Conservation (phyloP, 495 filamentous ascomycete species). For the Cercophora samala region DNA sequence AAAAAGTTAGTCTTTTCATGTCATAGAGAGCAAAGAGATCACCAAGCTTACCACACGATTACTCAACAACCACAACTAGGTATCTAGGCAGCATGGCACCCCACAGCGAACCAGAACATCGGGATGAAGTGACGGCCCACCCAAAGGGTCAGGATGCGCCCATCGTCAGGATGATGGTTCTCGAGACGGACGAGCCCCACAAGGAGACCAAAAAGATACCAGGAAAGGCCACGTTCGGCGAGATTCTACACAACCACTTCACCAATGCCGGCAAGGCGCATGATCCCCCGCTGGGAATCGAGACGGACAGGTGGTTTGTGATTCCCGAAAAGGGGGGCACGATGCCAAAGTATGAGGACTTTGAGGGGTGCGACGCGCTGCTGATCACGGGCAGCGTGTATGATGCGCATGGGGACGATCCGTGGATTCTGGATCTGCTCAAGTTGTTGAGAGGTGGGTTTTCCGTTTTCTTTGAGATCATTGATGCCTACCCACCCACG, state of each 20-base stretch:
- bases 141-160: neutral
- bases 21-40: neutral
- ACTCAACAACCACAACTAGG: neutral
- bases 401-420: conserved; percentile 52
- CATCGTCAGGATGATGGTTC: conserved; percentile 30
- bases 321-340: conserved; percentile 30
- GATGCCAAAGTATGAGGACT: conserved; percentile 25
- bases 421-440: conserved; percentile 61
- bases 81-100: neutral
- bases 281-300: conserved; percentile 32
- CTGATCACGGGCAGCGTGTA: conserved; percentile 66
- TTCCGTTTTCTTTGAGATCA: neutral
- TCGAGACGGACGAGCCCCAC: conserved; percentile 36
- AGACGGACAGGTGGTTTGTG: conserved; percentile 28
- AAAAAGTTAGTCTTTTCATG: neutral
- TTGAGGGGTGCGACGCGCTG: conserved; percentile 53
- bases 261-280: conserved; percentile 26
- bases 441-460: conserved; percentile 26
- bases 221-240: conserved; percentile 27
- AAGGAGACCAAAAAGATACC: conserved; percentile 19
- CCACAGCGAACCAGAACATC: neutral
- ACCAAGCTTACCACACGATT: neutral
- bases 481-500: too few relatives aligned
- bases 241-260: conserved; percentile 33
- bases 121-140: neutral